phyloP scores from a whole-genome alignment of 2,329 filamentous ascomycete species.

The Cladosporium cucumerinum region DNA sequence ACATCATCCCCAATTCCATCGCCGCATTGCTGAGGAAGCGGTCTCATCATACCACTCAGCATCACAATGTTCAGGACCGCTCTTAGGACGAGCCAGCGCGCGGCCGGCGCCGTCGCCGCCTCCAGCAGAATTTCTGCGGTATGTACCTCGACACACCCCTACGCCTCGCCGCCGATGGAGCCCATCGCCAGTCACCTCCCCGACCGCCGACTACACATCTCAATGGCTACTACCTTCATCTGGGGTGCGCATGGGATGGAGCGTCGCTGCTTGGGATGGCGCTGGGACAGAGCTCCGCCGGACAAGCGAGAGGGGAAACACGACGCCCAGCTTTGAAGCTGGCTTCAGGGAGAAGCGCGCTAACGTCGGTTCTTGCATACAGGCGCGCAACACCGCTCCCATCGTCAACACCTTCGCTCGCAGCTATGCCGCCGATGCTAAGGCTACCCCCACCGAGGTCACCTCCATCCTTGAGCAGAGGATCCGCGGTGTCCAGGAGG shows the following conservation, averaged over 20 bases:
- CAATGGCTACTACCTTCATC: conserved; percentile 12
- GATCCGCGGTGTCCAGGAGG: conserved; percentile 97
- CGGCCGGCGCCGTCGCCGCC: conserved; percentile 89
- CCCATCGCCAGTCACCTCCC: conserved; percentile 44
- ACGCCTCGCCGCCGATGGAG: conserved; percentile 37
- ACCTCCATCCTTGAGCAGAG: conserved; percentile 99
- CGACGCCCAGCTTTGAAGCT: conserved; percentile 22
- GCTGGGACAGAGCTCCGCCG: conserved; percentile 6
- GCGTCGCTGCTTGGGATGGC: conserved; percentile 18
- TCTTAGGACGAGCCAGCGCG: conserved; percentile 93
- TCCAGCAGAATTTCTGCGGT: conserved; percentile 88
- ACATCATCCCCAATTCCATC: conserved; percentile 20
- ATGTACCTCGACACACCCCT: conserved; percentile 54
- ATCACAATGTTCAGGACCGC: conserved; percentile 93
- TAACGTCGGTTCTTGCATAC: conserved; percentile 45
- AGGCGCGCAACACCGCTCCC: conserved; percentile 85
- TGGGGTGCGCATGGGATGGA: conserved; percentile 9
- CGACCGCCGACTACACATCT: conserved; percentile 8
- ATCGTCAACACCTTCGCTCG: conserved; percentile 68
- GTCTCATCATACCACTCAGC: conserved; percentile 34
- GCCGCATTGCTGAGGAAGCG: conserved; percentile 31
- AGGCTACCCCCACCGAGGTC: conserved; percentile 95
- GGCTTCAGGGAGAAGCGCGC: conserved; percentile 38
- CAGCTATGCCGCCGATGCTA: conserved; percentile 87
- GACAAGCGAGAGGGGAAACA: background rate